A percentile compares a stretch with the other conserved stretches of the same genome.
Evolutionary conservation across 495 filamentous ascomycete genomes (phyloP).

Genomic region (Xylaria curta): DNA sequence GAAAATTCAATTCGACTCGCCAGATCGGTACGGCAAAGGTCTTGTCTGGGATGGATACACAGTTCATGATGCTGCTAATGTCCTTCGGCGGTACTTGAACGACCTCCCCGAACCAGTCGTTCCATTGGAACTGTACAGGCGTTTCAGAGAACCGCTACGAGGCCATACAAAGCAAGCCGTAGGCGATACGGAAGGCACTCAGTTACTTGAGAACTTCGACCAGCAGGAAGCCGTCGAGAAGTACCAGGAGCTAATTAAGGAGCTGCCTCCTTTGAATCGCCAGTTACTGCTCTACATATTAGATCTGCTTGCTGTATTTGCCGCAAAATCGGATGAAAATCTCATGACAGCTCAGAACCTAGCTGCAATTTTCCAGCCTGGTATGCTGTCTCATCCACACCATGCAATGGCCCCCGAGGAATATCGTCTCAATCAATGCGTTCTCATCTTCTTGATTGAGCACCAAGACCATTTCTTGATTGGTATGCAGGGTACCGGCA

Average conservation of each 20-base stretch:
- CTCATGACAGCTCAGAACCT: constrained; percentile 95
- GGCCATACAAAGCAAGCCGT: constrained; percentile 77
- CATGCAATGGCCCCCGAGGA: constrained; percentile 95
- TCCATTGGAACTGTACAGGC: constrained; percentile 89
- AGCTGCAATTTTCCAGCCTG: constrained; percentile 98
- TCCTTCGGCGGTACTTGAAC: constrained; percentile 93
- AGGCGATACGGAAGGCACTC: constrained; percentile 61
- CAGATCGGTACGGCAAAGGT: constrained; percentile 95
- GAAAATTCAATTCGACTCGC: constrained; percentile 88
- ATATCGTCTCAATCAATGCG: constrained; percentile 94
- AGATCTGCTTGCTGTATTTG: constrained; percentile 97
- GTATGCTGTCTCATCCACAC: constrained; percentile 88
- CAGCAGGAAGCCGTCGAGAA: constrained; percentile 74
- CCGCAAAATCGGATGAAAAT: constrained; percentile 95
- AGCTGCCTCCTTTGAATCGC: constrained; percentile 90
- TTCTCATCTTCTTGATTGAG: constrained; percentile 97
- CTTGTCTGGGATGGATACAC: constrained; percentile 98
- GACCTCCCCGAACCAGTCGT: constrained; percentile 96
- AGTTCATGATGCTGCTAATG: constrained; percentile 97
- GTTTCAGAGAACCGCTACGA: constrained; percentile 84
- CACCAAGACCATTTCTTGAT: constrained; percentile 93
- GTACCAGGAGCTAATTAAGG: constrained; percentile 90
- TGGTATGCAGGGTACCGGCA: constrained; percentile 90
- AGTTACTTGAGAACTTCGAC: constrained; percentile 73
- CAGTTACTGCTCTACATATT: constrained; percentile 96